A percentile compares a stretch with the other conserved stretches of the same genome.
phyloP scores from a whole-genome alignment of 768 basidiomycete genomes.

The Hypholoma sublateritium region DNA sequence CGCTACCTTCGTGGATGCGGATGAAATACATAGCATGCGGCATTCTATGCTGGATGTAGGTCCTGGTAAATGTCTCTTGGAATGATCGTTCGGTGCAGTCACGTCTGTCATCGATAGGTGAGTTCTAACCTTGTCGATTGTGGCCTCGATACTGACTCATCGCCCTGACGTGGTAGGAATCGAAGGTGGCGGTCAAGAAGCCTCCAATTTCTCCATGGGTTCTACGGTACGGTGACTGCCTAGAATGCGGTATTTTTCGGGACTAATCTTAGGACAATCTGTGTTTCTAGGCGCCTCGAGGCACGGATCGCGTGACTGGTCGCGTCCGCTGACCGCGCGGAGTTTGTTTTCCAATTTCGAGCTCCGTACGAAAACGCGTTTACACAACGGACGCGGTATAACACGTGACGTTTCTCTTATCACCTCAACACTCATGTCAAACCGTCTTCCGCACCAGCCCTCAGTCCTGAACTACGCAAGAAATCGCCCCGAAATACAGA shows the following conservation, averaged over 20 bases:
- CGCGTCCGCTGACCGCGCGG: slow-evolving; percentile 32
- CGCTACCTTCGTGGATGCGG: no score
- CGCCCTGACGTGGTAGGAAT: not conserved
- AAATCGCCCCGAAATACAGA: slow-evolving; percentile 19
- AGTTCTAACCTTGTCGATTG: slow-evolving; percentile 1
- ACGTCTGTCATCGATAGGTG: no score
- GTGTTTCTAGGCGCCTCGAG: slow-evolving; percentile 5
- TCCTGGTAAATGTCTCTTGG: no score
- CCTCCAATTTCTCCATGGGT: not conserved
- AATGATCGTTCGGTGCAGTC: no score
- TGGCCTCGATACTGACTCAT: not conserved
- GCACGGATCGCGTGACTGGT: slow-evolving; percentile 27
- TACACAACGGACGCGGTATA: slow-evolving; percentile 31
- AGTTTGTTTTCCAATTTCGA: slow-evolving; percentile 22
- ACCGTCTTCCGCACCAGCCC: slow-evolving; percentile 26
- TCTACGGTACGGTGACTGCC: not conserved
- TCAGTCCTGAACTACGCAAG: slow-evolving; percentile 20
- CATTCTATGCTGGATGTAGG: no score
- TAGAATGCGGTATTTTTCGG: not conserved
- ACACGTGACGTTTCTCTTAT: slow-evolving; percentile 47
- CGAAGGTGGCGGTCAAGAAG: slow-evolving; percentile 2
- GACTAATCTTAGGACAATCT: not conserved
- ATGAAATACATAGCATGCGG: no score
- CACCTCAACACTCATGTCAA: slow-evolving; percentile 44
- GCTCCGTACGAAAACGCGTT: slow-evolving; percentile 46